These are phyloP conservation scores for Dalbergia cochinchinensis DNA, from an alignment of 306 rosid species.

Conservation along the genomic window DNA sequence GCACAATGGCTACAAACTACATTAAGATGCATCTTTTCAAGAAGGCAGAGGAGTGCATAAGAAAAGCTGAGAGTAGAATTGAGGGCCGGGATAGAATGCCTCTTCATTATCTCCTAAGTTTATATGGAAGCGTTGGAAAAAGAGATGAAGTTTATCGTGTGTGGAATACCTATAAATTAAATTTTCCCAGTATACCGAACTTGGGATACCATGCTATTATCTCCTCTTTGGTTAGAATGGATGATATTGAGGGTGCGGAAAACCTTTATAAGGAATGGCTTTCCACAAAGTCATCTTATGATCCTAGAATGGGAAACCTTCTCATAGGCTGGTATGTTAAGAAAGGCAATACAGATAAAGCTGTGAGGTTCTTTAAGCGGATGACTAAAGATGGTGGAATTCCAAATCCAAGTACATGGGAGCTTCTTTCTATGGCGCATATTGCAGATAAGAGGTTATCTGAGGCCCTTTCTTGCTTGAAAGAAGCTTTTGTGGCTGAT, in stretches of 20 bases:
- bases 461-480: slow-evolving; percentile 74
- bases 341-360: slow-evolving; percentile 64
- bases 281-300: slow-evolving; percentile 65
- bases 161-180: slow-evolving; percentile 77
- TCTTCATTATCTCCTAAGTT: slow-evolving; percentile 87
- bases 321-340: slow-evolving; percentile 66
- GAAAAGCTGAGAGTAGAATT: slow-evolving; percentile 78
- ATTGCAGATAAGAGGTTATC: slow-evolving; percentile 59
- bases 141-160: slow-evolving; percentile 84
- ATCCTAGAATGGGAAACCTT: slow-evolving; percentile 87
- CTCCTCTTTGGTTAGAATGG: slow-evolving; percentile 75
- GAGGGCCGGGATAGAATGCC: slow-evolving; percentile 85
- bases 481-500: slow-evolving; percentile 69
- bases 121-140: slow-evolving; percentile 80
- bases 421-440: slow-evolving; percentile 76
- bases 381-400: slow-evolving; percentile 70
- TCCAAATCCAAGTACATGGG: slow-evolving; percentile 91
- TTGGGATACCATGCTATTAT: slow-evolving; percentile 88
- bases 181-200: slow-evolving; percentile 80
- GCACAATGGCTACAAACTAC: slow-evolving; percentile 92
- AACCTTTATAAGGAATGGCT: slow-evolving; percentile 83
- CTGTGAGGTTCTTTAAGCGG: slow-evolving; percentile 60
- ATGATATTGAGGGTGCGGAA: slow-evolving; percentile 83
- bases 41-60: slow-evolving; percentile 86
- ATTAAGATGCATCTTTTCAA: slow-evolving; percentile 75